Evolutionary conservation across 352 stramenopile species (phyloP), one percentile per base, ranked within the genome.

Genomic region (Phytopythium helicoides): DNA sequence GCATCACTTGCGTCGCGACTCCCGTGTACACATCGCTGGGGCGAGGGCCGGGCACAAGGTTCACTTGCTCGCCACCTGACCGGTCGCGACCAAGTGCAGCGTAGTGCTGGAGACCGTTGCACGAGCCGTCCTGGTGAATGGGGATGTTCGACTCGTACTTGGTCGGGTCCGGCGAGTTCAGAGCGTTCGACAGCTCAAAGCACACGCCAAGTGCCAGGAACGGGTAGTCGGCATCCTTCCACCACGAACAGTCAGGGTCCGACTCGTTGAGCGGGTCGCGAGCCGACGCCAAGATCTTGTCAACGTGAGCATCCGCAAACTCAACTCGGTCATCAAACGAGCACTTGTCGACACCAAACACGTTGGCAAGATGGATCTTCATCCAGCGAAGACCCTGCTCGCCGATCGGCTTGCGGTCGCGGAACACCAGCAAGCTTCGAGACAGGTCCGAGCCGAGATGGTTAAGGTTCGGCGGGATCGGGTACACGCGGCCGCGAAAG

Each of bases 31-130:
- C 97, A 68, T 99, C 98, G 50, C 97, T 95, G 3, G 98, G 97
- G 48, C 87, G 81, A n/a, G 96, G 75, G 10, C 71, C 77, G 19
- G 95, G 83, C 31, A 98, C 86, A 15, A 99, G 74, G 70, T 99
- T 99, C 3, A 99, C 97, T 53, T 97, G 89, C 53, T 90, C 86
- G 12, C 94, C 98, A 68, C 97, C 98, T 7, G 81, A 77, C 4
- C 64, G 68, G 64, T 99, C 98, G 45, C 96, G 86, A 28, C 97
- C 97, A 9, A 99, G 82, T 8, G 97, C 97, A 28, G 97, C 97
- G 70, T 99, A 99, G 71, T 99, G 97, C 79, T 99, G 97, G 39
- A 99, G 77, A 1, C 97, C 97, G 69, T 99, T 99, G 68, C 97
- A 99, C 28, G 93, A 98, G 9, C 97, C 97, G 64, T 99, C 97